Conservation (phyloP, 2,329 filamentous ascomycete species). For the Aspergillus sp. region DNA sequence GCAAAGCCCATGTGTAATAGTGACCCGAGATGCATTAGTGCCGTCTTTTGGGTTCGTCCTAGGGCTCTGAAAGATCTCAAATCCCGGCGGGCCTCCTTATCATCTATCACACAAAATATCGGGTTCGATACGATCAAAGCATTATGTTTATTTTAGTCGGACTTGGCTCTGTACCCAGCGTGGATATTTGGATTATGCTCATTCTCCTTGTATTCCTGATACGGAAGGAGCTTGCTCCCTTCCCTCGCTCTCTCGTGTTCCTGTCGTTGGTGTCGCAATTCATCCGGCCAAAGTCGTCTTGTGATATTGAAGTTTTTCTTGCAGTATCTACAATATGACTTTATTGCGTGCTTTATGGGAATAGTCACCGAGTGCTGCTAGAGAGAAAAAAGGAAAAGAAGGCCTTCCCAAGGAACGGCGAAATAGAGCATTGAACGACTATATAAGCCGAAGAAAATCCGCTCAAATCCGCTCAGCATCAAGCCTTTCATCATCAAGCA, state of each 20-base stretch:
- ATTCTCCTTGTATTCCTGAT: neutral
- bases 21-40: neutral
- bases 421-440: neutral
- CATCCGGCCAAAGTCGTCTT: conserved; percentile 8
- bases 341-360: conserved; percentile 9
- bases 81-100: neutral
- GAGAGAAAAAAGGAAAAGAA: neutral
- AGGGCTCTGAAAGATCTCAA: neutral
- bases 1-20: neutral
- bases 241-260: too few species aligned
- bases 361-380: neutral
- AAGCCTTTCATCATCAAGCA: conserved; percentile 1
- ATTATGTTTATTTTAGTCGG: neutral
- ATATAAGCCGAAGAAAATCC: conserved; percentile 12
- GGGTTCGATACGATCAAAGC: neutral
- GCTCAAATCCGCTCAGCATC: conserved; percentile 13
- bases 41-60: neutral
- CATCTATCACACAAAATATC: neutral
- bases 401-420: neutral
- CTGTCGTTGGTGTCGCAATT: conserved; percentile 5
- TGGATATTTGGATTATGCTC: neutral
- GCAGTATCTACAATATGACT: neutral
- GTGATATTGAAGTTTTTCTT: conserved; percentile 2
- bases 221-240: neutral
- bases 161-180: neutral